Evolutionary conservation across 2,329 filamentous ascomycete species (phyloP).

Genomic region (Pseudogymnoascus pannorum): DNA sequence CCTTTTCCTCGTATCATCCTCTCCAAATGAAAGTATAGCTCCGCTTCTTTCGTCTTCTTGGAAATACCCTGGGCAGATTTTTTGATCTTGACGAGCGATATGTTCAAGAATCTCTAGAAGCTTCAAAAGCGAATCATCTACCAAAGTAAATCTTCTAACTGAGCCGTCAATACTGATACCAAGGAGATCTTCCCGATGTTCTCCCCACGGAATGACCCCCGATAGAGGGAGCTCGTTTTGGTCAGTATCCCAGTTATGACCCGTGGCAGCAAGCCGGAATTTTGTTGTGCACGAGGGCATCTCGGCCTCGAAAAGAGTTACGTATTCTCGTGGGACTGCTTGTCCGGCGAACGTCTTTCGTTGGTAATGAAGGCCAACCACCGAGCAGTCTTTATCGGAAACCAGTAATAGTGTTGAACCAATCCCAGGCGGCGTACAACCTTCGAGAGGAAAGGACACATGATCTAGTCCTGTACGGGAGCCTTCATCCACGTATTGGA

Average conservation of each 20-base stretch:
- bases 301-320: constrained; percentile 41
- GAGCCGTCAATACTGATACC: constrained; percentile 65
- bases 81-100: constrained; percentile 44
- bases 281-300: constrained; percentile 46
- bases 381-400: constrained; percentile 26
- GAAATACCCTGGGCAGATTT: constrained; percentile 37
- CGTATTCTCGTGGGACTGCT: background rate
- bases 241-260: constrained; percentile 36
- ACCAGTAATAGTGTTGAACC: constrained; percentile 23
- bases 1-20: constrained; percentile 35
- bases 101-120: constrained; percentile 69
- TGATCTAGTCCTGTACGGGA: constrained; percentile 26
- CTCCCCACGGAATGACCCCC: constrained; percentile 21
- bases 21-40: background rate
- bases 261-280: constrained; percentile 42
- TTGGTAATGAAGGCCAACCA: constrained; percentile 21
- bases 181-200: constrained; percentile 40
- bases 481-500: constrained; percentile 26
- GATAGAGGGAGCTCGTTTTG: constrained; percentile 28
- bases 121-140: constrained; percentile 55
- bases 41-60: background rate
- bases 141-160: constrained; percentile 59
- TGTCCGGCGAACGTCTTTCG: background rate
- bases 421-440: background rate
- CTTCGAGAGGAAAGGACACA: constrained; percentile 10